Conservation (phyloP, 257 asterid genomes). For the Coffea canephora region DNA sequence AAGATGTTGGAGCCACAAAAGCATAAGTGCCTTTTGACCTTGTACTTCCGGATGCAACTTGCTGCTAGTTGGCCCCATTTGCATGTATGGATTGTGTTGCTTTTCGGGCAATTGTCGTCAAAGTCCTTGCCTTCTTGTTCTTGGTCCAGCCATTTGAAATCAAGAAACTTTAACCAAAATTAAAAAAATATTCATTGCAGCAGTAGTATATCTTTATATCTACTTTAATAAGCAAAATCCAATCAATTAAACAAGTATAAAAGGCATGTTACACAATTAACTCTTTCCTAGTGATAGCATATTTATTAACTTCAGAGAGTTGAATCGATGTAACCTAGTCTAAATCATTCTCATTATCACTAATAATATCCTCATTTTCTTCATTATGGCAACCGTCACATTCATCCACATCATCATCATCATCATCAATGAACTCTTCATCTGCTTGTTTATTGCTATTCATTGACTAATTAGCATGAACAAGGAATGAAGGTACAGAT, state of each 20-base stretch:
- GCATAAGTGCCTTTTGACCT: not conserved
- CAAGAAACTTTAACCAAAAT: no score
- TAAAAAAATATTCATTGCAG: not conserved
- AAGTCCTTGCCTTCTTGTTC: not conserved
- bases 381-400: not conserved
- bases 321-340: not conserved
- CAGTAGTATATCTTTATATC: not conserved
- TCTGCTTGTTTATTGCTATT: not conserved
- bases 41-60: not conserved
- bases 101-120: not conserved
- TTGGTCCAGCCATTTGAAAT: not conserved
- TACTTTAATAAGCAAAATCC: not conserved
- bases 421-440: not conserved
- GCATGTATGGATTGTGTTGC: not conserved
- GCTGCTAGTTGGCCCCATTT: not conserved
- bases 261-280: no score
- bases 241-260: no score
- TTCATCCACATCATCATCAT: not conserved
- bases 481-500: not conserved
- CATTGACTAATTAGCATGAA: not conserved
- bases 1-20: not conserved
- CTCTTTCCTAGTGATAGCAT: no score
- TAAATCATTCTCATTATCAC: not conserved
- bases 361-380: not conserved
- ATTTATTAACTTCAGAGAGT: no score